phyloP scores from a whole-genome alignment of 2,329 filamentous ascomycete species.

The Diaporthe batatas region DNA sequence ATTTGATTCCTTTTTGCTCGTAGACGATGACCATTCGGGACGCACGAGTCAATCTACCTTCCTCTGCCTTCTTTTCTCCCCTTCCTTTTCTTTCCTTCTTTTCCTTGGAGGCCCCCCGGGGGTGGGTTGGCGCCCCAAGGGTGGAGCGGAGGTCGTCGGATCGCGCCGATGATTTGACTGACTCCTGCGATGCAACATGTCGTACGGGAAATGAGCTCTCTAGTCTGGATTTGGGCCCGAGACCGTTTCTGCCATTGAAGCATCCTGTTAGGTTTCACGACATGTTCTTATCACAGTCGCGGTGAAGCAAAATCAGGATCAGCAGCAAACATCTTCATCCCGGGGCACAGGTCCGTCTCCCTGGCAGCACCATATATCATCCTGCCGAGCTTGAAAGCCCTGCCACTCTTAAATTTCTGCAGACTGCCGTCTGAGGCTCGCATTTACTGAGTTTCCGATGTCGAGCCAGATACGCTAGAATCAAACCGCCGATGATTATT shows the following conservation, averaged over 20 bases:
- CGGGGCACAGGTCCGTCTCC: too few relatives aligned
- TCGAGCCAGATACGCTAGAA: neutral
- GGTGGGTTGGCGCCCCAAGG: neutral
- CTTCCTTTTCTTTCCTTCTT: too few relatives aligned
- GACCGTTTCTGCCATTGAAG: neutral
- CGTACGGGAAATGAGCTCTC: neutral
- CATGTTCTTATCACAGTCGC: neutral
- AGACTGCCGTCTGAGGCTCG: neutral
- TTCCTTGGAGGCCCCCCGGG: too few relatives aligned
- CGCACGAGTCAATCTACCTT: too few relatives aligned
- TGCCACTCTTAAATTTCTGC: neutral
- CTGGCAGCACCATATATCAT: too few relatives aligned
- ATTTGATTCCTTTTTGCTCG: neutral
- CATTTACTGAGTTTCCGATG: neutral
- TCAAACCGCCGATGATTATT: slow-evolving; percentile 18
- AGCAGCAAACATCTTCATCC: neutral
- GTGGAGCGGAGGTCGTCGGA: neutral
- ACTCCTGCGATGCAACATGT: neutral
- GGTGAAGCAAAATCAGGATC: neutral
- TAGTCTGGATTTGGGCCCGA: neutral
- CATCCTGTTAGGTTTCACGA: neutral
- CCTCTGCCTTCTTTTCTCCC: too few relatives aligned
- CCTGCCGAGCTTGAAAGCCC: neutral
- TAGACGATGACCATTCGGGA: neutral
- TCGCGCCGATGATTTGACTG: slow-evolving; percentile 11